Evolutionary conservation across 1,139 yeast species (phyloP).

Genomic region (Protomyces gravidus): DNA sequence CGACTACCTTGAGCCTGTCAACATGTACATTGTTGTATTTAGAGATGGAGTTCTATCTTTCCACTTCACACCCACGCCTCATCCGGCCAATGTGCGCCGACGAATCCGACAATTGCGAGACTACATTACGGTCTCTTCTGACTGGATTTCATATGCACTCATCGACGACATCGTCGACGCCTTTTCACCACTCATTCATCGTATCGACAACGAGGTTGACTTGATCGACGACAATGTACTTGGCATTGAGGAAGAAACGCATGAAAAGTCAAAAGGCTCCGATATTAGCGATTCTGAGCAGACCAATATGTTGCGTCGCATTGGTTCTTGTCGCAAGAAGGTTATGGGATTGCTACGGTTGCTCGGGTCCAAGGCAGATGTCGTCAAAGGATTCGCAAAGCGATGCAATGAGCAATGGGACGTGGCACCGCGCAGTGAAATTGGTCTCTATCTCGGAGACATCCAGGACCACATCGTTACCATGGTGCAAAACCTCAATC

Average conservation of each 20-base stretch:
- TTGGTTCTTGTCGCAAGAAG: slow-evolving; percentile 90
- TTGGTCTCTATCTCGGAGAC: slow-evolving; percentile 88
- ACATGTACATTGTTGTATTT: slow-evolving; percentile 89
- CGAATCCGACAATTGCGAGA: slow-evolving; percentile 83
- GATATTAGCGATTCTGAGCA: slow-evolving; percentile 44
- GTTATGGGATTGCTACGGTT: slow-evolving; percentile 86
- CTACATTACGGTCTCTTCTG: slow-evolving; percentile 82
- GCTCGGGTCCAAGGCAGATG: slow-evolving; percentile 91
- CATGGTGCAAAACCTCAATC: slow-evolving; percentile 69
- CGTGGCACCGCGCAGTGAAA: slow-evolving; percentile 66
- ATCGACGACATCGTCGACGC: slow-evolving; percentile 97
- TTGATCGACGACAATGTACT: slow-evolving; percentile 86
- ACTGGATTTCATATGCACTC: slow-evolving; percentile 95
- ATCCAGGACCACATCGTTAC: slow-evolving; percentile 63
- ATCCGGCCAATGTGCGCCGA: slow-evolving; percentile 90
- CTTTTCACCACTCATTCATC: slow-evolving; percentile 91
- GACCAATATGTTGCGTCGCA: slow-evolving; percentile 78
- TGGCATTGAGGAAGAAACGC: slow-evolving; percentile 47
- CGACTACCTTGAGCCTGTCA: slow-evolving; percentile 82
- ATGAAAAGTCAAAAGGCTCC: slow-evolving; percentile 54
- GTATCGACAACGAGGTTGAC: slow-evolving; percentile 88
- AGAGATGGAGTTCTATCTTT: slow-evolving; percentile 86
- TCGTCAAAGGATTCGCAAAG: slow-evolving; percentile 87
- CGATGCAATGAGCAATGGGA: slow-evolving; percentile 82
- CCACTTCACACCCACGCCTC: slow-evolving; percentile 93